Conservation (phyloP, 306 rosid species). For the Pterocarpus santalinus region DNA sequence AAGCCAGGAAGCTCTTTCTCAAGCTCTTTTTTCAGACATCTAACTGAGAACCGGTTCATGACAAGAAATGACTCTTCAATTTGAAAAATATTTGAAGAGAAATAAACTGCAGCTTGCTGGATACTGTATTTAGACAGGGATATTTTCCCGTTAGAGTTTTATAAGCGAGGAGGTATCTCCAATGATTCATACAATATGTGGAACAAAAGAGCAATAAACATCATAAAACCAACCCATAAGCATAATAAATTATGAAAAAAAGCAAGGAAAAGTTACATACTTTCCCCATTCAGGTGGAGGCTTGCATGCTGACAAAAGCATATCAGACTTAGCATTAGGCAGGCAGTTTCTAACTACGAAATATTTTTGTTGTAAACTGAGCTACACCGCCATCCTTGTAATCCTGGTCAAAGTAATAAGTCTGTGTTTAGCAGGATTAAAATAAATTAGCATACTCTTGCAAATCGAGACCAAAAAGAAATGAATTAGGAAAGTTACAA, state of each 20-base stretch:
- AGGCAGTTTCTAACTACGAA: conserved; percentile 96
- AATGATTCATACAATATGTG: conserved; percentile 19
- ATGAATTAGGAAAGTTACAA: conserved; percentile 20
- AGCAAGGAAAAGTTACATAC: conserved; percentile 63
- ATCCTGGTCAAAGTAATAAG: conserved; percentile 94
- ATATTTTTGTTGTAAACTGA: conserved; percentile 86
- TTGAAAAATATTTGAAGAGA: not conserved
- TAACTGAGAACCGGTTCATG: not conserved
- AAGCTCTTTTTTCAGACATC: conserved; percentile 48
- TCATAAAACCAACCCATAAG: conserved; percentile 35
- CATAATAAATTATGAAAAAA: conserved; percentile 45
- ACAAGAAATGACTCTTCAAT: not conserved
- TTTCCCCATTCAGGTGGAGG: conserved; percentile 95
- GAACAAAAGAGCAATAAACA: conserved; percentile 39
- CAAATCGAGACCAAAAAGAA: conserved; percentile 40
- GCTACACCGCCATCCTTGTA: conserved; percentile 97
- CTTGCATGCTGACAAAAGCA: conserved; percentile 98
- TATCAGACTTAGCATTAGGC: conserved; percentile 87
- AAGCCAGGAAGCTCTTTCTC: conserved; percentile 86
- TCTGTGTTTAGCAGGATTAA: conserved; percentile 56
- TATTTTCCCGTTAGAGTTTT: not conserved
- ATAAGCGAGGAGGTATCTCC: conserved; percentile 10
- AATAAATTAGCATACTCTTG: conserved; percentile 47
- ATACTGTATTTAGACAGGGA: not conserved
- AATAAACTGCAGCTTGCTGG: conserved; percentile 27